A percentile compares a stretch with the other conserved stretches of the same genome.
These are phyloP conservation scores for Xylaria hypoxylon DNA, from an alignment of 2,329 filamentous ascomycete species.

Conservation along the genomic window DNA sequence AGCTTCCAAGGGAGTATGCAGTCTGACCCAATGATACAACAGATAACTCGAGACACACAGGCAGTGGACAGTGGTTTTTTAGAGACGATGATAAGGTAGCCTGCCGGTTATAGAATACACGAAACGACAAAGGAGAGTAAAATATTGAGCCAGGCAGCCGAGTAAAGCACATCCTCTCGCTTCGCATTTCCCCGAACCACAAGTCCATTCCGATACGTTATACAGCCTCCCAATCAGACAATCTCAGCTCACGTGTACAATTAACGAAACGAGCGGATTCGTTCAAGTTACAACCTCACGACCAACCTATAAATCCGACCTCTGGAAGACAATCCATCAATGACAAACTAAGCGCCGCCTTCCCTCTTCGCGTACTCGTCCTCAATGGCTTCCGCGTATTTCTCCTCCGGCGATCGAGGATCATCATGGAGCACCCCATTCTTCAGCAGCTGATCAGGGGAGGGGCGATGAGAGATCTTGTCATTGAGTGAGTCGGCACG, in stretches of 20 bases:
- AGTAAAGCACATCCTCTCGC: neutral
- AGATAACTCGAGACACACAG: no score
- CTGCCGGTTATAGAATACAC: constrained; percentile 14
- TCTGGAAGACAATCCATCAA: neutral
- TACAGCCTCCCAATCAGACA: neutral
- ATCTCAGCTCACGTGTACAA: neutral
- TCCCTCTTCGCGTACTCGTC: constrained; percentile 73
- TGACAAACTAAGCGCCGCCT: constrained; percentile 63
- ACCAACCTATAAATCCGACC: neutral
- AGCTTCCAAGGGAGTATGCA: no score
- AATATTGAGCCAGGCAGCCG: neutral
- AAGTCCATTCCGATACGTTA: constrained; percentile 6
- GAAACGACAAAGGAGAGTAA: neutral
- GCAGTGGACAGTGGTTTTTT: neutral
- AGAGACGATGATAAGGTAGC: neutral
- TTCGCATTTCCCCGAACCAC: neutral
- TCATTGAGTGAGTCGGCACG: constrained; percentile 87
- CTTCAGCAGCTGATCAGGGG: constrained; percentile 79
- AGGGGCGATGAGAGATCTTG: constrained; percentile 82
- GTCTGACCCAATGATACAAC: neutral
- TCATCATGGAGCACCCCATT: constrained; percentile 82
- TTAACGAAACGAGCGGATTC: neutral
- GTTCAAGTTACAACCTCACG: neutral
- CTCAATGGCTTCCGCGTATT: constrained; percentile 71
- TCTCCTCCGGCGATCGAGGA: constrained; percentile 67